Base-by-base conservation (phyloP, 805 yeast species). In the Yarrowia sp. region DNA sequence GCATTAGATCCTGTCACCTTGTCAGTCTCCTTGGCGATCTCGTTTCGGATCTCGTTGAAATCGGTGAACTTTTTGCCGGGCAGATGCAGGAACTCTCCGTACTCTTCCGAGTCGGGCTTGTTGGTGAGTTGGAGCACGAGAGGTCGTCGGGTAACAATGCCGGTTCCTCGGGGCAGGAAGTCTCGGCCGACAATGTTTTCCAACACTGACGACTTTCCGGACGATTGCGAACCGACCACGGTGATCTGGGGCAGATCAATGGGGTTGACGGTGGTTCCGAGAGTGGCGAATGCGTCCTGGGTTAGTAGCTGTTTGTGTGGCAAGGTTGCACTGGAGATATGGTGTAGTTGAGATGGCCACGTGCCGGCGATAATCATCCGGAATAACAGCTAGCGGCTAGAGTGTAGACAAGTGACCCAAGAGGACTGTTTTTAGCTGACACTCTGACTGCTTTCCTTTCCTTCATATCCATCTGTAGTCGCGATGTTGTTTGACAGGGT, bases 81-180 rank as follows among this genome's bases (percentile, higher is more conserved):
- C 60, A 89, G 76, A 73, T 93, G 99, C 69, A 94, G 80, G 73
- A 93, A 93, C 74, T 94, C 99, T 67, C 99, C 99, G 97, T 98
- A 93, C 76, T 93, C 99, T 14, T 49, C 68, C 35, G 44, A 69
- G 27, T 35, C 65, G 39, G 63, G 65, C 58, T 21, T 72, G 76
- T 88, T 88, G 71, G 87, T 86, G 72, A 90, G 81, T 76, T 90
- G 96, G 65, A 90, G 79, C 39, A 76, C 86, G 71, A 90, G 78
- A 2, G 97, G 97, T 71, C 97, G 81, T 78, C 97, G 83, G 22
- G 97, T 90, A 66, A 90, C 97, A 68, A 90, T 90, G 68, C 97
- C 97, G 3, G 96, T 87, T 67, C 80, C 97, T 76, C 96, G 81
- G 63, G 97, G 97, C 66, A 90, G 79, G 75, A 90, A 90, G 76